phyloP scores from a whole-genome alignment of 2,329 filamentous ascomycete genomes.

The Fonsecaea multimorphosa region DNA sequence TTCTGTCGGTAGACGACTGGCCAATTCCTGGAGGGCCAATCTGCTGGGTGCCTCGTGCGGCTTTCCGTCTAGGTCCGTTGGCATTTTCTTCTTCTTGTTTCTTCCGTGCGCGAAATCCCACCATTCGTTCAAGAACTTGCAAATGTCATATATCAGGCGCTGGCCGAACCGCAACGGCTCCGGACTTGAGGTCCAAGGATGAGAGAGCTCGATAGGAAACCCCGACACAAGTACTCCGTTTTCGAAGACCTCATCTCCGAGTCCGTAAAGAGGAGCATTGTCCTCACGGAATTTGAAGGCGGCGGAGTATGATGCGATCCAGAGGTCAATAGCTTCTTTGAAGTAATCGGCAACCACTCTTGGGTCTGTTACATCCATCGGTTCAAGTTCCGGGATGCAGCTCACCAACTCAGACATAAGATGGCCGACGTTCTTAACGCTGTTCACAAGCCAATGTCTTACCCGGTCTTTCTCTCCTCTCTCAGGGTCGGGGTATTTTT shows the following conservation, averaged over 20 bases:
- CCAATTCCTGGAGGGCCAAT: constrained; percentile 30
- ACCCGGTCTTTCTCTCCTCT: constrained; percentile 77
- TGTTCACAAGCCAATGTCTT: constrained; percentile 84
- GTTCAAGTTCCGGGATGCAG: constrained; percentile 74
- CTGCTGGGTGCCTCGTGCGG: constrained; percentile 37
- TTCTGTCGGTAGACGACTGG: constrained; percentile 32
- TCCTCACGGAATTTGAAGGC: constrained; percentile 73
- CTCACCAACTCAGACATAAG: constrained; percentile 81
- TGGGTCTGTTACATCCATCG: constrained; percentile 62
- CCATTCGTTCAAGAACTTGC: constrained; percentile 42
- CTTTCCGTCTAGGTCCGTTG: constrained; percentile 36
- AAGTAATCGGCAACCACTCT: constrained; percentile 54
- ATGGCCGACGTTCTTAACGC: constrained; percentile 73
- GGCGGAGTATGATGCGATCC: constrained; percentile 67
- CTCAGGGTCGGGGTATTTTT: constrained; percentile 68
- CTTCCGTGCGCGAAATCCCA: constrained; percentile 41
- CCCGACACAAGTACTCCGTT: constrained; percentile 68
- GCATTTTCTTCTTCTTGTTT: constrained; percentile 39
- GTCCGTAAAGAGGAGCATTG: constrained; percentile 74
- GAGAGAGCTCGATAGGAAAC: constrained; percentile 70
- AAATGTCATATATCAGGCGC: constrained; percentile 35
- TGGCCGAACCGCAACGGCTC: constrained; percentile 35
- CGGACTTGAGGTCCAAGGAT: constrained; percentile 80
- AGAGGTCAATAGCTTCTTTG: constrained; percentile 76
- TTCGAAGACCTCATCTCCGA: constrained; percentile 69